Base-by-base conservation (phyloP, 805 yeast genomes). In the Candida khao-thaluensis region DNA sequence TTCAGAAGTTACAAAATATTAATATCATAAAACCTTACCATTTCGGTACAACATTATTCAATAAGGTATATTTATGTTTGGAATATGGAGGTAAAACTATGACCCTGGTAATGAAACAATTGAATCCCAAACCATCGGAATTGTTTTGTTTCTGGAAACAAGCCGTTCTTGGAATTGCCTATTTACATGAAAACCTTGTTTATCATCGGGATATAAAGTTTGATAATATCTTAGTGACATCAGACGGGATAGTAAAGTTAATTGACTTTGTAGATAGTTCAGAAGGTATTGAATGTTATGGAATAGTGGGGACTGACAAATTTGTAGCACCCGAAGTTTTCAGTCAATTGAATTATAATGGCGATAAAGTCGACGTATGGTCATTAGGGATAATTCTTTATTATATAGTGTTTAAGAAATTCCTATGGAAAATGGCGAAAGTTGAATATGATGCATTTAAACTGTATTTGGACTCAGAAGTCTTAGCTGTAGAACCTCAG, bases 181-280 rank as follows among this genome's bases (percentile, higher is more conserved):
- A 63, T 48, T 43, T 76, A 29, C 81, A 76, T 43, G 23, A 18
- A 7, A 34, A 38, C 2, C 53, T 56, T 17, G 46, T 72, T 11
- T 67, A 72, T 42, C 81, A 76, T 50, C 57, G 81, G 28, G 82
- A 76, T 54, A 49, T 76, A 37, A 76, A 76, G 52, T 57, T 71
- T 17, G 74, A 66, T 18, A 76, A 76, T 44, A 47, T 75, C 33
- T 63, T 74, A 23, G 35, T 74, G 15, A 60, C 51, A 31, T 16
- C 14, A 1, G 31, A 43, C 11, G 64, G 64, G 0, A 33, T 40
- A 2, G 46, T 74, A 29, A 76, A 75, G 49, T 45, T 76, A 14
- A 69, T 76, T 22, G 82, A 76, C 43, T 64, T 65, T 40, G 64
- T 57, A 6, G 60, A 70, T 7, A 61, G 66, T 2, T 27, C 47